Conservation (phyloP, 257 asterid genomes). For the Forsythia suspensa region DNA sequence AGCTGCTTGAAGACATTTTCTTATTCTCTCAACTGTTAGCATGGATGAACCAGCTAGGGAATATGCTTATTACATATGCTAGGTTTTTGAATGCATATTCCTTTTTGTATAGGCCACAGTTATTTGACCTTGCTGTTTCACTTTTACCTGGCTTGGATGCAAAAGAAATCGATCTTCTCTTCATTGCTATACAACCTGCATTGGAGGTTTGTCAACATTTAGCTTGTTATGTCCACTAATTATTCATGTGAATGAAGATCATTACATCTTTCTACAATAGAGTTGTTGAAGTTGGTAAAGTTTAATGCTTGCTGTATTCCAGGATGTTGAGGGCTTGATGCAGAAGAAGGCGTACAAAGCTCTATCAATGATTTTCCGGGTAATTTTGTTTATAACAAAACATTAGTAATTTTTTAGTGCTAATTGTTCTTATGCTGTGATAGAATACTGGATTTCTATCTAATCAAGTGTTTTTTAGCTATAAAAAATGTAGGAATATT, state of each 20-base stretch:
- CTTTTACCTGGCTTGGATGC: conserved; percentile 82
- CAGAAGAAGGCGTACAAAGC: conserved; percentile 93
- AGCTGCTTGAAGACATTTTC: conserved; percentile 19
- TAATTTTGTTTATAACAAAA: conserved; percentile 27
- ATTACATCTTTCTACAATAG: neutral
- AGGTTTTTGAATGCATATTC: conserved; percentile 12
- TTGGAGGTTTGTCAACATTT: conserved; percentile 53
- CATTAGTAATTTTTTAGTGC: neutral
- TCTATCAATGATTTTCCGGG: conserved; percentile 71
- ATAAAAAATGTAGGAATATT: neutral
- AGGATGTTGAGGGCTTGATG: conserved; percentile 79
- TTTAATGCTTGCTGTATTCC: conserved; percentile 26
- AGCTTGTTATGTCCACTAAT: neutral
- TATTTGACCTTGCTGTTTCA: conserved; percentile 81
- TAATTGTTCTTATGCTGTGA: neutral
- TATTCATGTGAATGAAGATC: conserved; percentile 13
- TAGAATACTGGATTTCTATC: neutral
- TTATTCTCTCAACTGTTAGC: neutral
- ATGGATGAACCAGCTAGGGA: conserved; percentile 14
- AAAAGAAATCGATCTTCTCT: conserved; percentile 63
- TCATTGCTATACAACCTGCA: conserved; percentile 54
- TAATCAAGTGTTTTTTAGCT: neutral
- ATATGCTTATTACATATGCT: neutral
- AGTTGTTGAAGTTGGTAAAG: conserved; percentile 7
- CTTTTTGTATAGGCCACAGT: conserved; percentile 62